Evolutionary conservation across 2,329 filamentous ascomycete species (phyloP), one percentile per base, ranked within the genome.

Genomic region (Paecilomyces dactylethromorphus): DNA sequence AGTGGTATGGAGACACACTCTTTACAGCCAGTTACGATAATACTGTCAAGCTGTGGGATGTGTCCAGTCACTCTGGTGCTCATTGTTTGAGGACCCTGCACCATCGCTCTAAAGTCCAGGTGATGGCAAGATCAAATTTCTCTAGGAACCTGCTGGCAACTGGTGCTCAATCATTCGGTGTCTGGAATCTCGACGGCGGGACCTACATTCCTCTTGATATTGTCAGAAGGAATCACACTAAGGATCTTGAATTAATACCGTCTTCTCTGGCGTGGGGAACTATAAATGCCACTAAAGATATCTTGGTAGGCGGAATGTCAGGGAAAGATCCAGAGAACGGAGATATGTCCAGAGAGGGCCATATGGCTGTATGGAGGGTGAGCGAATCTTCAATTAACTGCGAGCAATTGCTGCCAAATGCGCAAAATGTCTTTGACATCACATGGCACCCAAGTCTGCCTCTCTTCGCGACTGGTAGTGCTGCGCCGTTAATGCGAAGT

Each of bases 391-490:
- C 69, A 10, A 65, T 74, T 4, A 63, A 35, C 7, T 60, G 64
- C 24, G 62, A 82, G 1, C 63, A 71, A n/a, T 67, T 85, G 0
- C 69, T 71, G 11, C 78, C 79, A 1, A 76, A 77, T 15, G 78
- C 79, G 0, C 79, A 79, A 35, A 83, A 82, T 59, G 78, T 86
- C 0, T 86, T 85, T 64, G 84, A 87, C 62, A 72, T 82, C 1
- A 76, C 81, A 1, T 87, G 84, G 79, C 83, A 85, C 63, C 79
- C 81, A 0, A 71, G 62, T 7, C 66, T 79, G 4, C 72, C 74
- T 4, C 66, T 76, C 3, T 85, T 87, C 64, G 82, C 79, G 11
- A 80, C 82, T 1, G 85, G 80, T 1, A 81, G 78, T 58, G 77
- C 79, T 11, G 75, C 78, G 8, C 64, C 62, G 18, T 39, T 61